Conservation (phyloP, 371 early-diverging fungal genomes). For the Lichtheimia ornata region DNA sequence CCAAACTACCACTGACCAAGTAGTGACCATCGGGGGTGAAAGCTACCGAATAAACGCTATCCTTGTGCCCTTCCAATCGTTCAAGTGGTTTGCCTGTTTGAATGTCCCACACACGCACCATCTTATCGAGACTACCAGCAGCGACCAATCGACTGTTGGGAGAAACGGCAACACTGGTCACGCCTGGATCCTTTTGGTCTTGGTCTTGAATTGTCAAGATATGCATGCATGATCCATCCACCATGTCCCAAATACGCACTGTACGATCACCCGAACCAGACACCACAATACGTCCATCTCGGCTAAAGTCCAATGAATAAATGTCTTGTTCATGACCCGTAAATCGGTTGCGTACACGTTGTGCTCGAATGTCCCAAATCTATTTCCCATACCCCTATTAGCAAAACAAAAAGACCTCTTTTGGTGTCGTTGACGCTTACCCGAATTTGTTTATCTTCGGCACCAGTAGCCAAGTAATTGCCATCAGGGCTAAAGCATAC, state of each 20-base stretch:
- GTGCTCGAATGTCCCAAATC: conserved; percentile 82
- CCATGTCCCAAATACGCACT: conserved; percentile 87
- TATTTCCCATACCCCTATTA: neutral
- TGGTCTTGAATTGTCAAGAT: conserved; percentile 81
- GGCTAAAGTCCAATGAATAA: conserved; percentile 94
- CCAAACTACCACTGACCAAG: conserved; percentile 93
- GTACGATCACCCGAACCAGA: conserved; percentile 96
- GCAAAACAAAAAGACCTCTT: neutral
- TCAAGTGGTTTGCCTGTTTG: conserved; percentile 80
- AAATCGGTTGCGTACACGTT: conserved; percentile 67
- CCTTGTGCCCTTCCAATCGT: conserved; percentile 94
- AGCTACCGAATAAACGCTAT: conserved; percentile 95
- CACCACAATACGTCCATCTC: conserved; percentile 89
- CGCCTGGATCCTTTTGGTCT: conserved; percentile 88
- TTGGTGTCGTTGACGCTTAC: conserved; percentile 34
- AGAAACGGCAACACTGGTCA: conserved; percentile 92
- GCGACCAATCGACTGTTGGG: conserved; percentile 84
- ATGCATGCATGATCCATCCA: conserved; percentile 70
- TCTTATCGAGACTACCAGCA: conserved; percentile 90
- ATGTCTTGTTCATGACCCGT: conserved; percentile 97
- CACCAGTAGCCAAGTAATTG: conserved; percentile 92
- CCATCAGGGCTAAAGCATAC: conserved; percentile 97
- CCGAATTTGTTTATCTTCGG: conserved; percentile 94
- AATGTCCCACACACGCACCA: conserved; percentile 94
- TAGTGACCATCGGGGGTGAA: conserved; percentile 93